Conservation (phyloP, 208 protist species). For the Blastocrithidia nonstop region DNA sequence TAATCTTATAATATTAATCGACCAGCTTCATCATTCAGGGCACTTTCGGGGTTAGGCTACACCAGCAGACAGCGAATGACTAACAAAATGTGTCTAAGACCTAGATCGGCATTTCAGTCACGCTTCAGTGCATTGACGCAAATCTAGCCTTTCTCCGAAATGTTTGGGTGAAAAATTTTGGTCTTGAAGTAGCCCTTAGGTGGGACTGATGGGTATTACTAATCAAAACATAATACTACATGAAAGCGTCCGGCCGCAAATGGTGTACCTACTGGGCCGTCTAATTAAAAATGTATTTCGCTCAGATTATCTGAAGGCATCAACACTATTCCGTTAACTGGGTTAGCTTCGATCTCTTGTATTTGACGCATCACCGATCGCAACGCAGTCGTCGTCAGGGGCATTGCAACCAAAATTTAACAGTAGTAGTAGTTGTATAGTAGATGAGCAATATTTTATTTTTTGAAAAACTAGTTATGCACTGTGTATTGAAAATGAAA, state of each 20-base stretch:
- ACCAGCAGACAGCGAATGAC: constrained; percentile 95
- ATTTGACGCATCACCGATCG: constrained; percentile 73
- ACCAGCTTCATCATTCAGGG: constrained; percentile 97
- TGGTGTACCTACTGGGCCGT: constrained; percentile 92
- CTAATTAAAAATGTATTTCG: constrained; percentile 85
- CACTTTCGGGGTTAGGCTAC: constrained; percentile 96
- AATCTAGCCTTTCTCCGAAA: constrained; percentile 95
- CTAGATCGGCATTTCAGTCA: constrained; percentile 92
- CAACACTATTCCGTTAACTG: constrained; percentile 85
- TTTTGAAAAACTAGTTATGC: no score
- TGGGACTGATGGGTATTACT: constrained; percentile 90
- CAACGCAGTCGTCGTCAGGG: constrained; percentile 65
- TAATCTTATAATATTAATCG: constrained; percentile 95
- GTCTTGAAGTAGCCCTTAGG: constrained; percentile 96
- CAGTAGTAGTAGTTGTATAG: no score
- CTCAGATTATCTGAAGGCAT: constrained; percentile 80
- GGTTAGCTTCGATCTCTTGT: constrained; percentile 47
- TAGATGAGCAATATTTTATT: no score
- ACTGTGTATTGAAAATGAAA: constrained; percentile 2
- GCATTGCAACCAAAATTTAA: constrained; percentile 17
- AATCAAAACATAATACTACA: constrained; percentile 83
- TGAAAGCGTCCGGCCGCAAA: constrained; percentile 90
- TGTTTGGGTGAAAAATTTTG: constrained; percentile 99
- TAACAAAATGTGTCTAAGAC: constrained; percentile 91
- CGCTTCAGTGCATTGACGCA: constrained; percentile 98